phyloP scores from a whole-genome alignment of 2,329 filamentous ascomycete genomes.

The Fusarium secorum region DNA sequence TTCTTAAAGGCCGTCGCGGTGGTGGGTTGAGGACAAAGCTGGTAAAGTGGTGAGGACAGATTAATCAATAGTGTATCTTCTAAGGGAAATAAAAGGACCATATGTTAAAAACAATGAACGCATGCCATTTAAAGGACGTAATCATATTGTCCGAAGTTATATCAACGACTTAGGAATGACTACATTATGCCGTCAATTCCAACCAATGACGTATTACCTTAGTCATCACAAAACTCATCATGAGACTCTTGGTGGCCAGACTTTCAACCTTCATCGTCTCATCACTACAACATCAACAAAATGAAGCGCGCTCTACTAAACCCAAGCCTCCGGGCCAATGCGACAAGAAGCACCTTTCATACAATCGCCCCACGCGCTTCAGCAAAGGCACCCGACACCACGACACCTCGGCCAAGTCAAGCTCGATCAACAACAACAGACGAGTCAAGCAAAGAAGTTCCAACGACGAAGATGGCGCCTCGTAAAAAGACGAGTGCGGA shows the following conservation, averaged over 20 bases:
- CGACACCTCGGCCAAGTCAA: neutral
- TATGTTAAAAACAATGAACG: no score
- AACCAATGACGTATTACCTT: slow-evolving; percentile 20
- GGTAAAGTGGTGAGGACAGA: rapidly evolving
- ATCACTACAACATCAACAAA: neutral
- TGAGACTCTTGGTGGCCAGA: neutral
- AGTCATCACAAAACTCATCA: neutral
- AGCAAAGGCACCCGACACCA: rapidly evolving
- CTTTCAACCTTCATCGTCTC: neutral
- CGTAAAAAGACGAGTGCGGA: slow-evolving; percentile 65
- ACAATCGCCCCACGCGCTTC: rapidly evolving
- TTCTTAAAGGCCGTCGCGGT: neutral
- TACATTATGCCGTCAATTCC: neutral
- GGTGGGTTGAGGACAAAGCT: neutral
- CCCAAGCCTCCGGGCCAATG: rapidly evolving
- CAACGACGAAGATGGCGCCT: neutral
- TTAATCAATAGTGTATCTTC: rapidly evolving
- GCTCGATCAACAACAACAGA: neutral
- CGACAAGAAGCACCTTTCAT: neutral
- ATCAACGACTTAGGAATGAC: neutral
- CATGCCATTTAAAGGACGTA: no score
- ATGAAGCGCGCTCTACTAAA: slow-evolving; percentile 1
- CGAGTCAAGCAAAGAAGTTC: neutral
- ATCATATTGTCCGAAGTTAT: rapidly evolving
- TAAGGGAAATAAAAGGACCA: rapidly evolving